phyloP scores from a whole-genome alignment of 1,284 basidiomycete species.

The Sanghuangporus sanghuang region DNA sequence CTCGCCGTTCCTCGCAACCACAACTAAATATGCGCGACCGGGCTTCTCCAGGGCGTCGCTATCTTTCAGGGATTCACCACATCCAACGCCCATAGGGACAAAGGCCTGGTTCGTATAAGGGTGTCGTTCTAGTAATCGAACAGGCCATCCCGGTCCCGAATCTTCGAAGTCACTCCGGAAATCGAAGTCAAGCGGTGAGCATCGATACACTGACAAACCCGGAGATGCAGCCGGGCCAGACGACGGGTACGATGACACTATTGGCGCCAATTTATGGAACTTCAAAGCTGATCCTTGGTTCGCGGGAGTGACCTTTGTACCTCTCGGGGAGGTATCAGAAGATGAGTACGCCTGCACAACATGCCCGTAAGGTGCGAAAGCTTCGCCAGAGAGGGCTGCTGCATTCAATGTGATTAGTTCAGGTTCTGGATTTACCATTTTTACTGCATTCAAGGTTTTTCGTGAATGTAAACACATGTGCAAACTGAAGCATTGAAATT shows the following conservation, averaged over 20 bases:
- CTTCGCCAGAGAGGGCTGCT: constrained; percentile 76
- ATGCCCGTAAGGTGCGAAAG: constrained; percentile 78
- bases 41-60: constrained; percentile 45
- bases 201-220: constrained; percentile 73
- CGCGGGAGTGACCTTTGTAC: constrained; percentile 68
- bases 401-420: constrained; percentile 44
- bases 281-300: constrained; percentile 88
- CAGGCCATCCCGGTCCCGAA: constrained; percentile 28
- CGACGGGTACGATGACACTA: constrained; percentile 59
- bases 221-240: constrained; percentile 45
- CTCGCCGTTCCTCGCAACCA: constrained; percentile 72
- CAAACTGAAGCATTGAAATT: background rate
- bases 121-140: constrained; percentile 71
- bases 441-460: background rate
- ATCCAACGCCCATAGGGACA: constrained; percentile 64
- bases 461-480: background rate
- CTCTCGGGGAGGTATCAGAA: constrained; percentile 57
- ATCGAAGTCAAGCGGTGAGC: constrained; percentile 51
- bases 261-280: constrained; percentile 79
- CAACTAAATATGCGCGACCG: constrained; percentile 67
- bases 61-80: constrained; percentile 20
- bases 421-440: constrained; percentile 8
- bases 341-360: constrained; percentile 82
- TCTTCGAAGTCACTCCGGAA: constrained; percentile 21
- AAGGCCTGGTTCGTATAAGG: constrained; percentile 82